Evolutionary conservation across 176 grass and related monocot species (phyloP).

Genomic region (Zea luxurians): DNA sequence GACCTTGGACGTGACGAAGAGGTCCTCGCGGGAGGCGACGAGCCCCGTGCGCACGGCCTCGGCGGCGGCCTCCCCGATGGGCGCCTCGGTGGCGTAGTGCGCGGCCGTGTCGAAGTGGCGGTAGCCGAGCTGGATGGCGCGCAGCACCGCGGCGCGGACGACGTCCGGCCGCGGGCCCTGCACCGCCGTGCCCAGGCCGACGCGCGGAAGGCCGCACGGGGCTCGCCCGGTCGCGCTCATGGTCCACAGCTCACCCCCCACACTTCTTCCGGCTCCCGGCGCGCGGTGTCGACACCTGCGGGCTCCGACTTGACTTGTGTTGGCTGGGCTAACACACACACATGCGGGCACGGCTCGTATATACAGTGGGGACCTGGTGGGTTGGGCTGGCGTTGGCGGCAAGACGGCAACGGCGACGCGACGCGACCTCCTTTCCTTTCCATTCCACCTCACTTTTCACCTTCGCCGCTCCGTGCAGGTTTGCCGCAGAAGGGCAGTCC

Average conservation of each 20-base stretch:
- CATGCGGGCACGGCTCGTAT: not conserved
- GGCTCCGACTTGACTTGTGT: not conserved
- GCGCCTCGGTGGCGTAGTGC: constrained; percentile 55
- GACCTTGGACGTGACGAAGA: constrained; percentile 84
- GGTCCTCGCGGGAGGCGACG: constrained; percentile 49
- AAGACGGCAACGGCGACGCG: too few relatives aligned
- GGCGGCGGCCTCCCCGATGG: constrained; percentile 55
- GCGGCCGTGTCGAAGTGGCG: constrained; percentile 69
- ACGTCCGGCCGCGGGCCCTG: constrained; percentile 44
- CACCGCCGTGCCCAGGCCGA: constrained; percentile 66
- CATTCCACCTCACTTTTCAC: too few relatives aligned
- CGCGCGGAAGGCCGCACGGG: constrained; percentile 28
- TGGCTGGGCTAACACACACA: not conserved
- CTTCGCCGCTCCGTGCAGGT: too few relatives aligned
- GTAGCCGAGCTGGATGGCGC: constrained; percentile 58
- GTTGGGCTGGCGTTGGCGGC: too few relatives aligned
- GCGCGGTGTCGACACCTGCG: not conserved
- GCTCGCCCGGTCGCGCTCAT: constrained; percentile 15
- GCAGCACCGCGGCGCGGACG: constrained; percentile 42
- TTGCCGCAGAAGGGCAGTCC: too few relatives aligned
- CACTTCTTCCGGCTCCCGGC: not conserved
- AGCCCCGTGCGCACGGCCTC: constrained; percentile 48
- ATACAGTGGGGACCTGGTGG: not conserved
- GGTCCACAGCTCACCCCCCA: not conserved
- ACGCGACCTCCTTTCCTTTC: too few relatives aligned